phyloP scores from a whole-genome alignment of 805 yeast species.

The Kodamaea kaohsiungensis region DNA sequence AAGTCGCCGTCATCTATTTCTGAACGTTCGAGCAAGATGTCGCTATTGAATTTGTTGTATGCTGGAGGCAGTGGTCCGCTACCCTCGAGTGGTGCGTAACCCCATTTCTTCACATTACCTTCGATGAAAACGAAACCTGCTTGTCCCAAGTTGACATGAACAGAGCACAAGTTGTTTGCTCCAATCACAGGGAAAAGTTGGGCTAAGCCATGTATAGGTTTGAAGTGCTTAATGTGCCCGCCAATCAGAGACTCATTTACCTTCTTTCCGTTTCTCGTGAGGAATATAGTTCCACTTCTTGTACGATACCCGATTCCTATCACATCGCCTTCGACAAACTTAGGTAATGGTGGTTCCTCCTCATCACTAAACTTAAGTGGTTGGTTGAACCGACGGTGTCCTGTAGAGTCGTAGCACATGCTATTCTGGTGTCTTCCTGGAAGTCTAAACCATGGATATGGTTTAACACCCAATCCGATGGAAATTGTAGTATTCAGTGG shows the following conservation, averaged over 20 bases:
- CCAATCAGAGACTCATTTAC: constrained; percentile 78
- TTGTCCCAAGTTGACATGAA: constrained; percentile 90
- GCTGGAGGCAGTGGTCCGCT: constrained; percentile 92
- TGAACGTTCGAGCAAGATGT: constrained; percentile 70
- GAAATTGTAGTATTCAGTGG: constrained; percentile 60
- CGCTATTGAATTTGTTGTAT: constrained; percentile 76
- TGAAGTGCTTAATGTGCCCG: constrained; percentile 75
- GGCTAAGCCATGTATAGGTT: constrained; percentile 37
- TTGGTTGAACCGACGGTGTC: constrained; percentile 75
- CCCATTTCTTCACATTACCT: constrained; percentile 94
- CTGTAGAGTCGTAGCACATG: constrained; percentile 84
- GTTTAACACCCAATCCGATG: constrained; percentile 79
- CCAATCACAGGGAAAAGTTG: constrained; percentile 88
- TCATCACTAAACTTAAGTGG: constrained; percentile 51
- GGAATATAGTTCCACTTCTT: constrained; percentile 81
- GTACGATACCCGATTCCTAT: constrained; percentile 89
- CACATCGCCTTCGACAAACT: constrained; percentile 79
- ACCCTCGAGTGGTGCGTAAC: constrained; percentile 89
- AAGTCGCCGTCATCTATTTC: constrained; percentile 53
- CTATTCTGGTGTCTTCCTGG: constrained; percentile 92
- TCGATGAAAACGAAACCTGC: constrained; percentile 88
- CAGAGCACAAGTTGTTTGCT: constrained; percentile 72
- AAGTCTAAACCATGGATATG: constrained; percentile 89
- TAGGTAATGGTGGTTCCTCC: constrained; percentile 50
- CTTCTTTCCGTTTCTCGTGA: constrained; percentile 93